phyloP scores from a whole-genome alignment of 2,329 filamentous ascomycete genomes.

The Exophiala xenobiotica region DNA sequence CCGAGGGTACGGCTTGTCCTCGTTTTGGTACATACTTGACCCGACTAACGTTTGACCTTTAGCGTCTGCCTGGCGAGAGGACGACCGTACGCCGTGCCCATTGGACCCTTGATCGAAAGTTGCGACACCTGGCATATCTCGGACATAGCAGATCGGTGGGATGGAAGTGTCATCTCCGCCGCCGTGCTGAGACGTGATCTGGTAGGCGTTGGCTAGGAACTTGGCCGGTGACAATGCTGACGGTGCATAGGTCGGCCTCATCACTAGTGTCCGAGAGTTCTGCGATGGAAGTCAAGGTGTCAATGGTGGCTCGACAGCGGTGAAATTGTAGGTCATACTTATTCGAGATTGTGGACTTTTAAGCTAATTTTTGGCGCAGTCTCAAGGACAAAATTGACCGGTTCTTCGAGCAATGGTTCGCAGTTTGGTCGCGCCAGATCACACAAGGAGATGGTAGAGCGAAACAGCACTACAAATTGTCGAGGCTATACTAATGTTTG shows the following conservation, averaged over 20 bases:
- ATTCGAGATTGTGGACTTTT: too few species aligned
- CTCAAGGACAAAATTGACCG: slow-evolving; percentile 59
- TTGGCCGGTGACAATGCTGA: slow-evolving; percentile 2
- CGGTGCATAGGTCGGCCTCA: slow-evolving; percentile 30
- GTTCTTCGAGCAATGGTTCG: slow-evolving; percentile 66
- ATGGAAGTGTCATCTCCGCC: slow-evolving; percentile 70
- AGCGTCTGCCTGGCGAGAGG: slow-evolving; percentile 67
- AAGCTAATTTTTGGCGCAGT: slow-evolving; percentile 4
- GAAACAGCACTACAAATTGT: not conserved
- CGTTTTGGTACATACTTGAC: slow-evolving; percentile 31
- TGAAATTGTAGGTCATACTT: slow-evolving; percentile 22
- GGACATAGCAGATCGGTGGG: slow-evolving; percentile 62
- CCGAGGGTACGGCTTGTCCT: slow-evolving; percentile 48
- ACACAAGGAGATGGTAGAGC: slow-evolving; percentile 52
- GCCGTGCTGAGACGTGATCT: slow-evolving; percentile 67
- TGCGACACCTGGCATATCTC: slow-evolving; percentile 70
- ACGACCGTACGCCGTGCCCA: slow-evolving; percentile 65
- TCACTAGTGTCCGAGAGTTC: slow-evolving; percentile 35
- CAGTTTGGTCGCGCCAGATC: slow-evolving; percentile 61
- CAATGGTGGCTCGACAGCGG: slow-evolving; percentile 37
- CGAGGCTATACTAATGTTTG: slow-evolving; percentile 1
- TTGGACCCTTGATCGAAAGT: slow-evolving; percentile 63
- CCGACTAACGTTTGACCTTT: slow-evolving; percentile 34
- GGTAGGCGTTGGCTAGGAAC: slow-evolving; percentile 36
- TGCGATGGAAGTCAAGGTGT: slow-evolving; percentile 39